phyloP scores from a whole-genome alignment of 805 yeast genomes.

The Candida succiphila region DNA sequence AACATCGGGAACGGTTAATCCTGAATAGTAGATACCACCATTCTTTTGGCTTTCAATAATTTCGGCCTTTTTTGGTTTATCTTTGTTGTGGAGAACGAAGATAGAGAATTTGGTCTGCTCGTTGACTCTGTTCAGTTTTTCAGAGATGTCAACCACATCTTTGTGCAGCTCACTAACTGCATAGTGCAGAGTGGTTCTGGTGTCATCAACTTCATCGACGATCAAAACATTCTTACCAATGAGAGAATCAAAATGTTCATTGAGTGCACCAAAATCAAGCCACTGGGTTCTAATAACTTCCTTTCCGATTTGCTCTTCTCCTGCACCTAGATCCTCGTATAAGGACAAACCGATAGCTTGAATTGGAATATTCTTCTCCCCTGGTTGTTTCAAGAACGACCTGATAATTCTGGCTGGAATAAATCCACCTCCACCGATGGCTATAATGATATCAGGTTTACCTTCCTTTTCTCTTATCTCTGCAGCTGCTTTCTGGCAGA shows the following conservation, averaged over 20 bases:
- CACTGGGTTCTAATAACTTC: conserved; percentile 86
- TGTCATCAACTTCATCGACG: conserved; percentile 88
- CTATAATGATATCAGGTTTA: conserved; percentile 48
- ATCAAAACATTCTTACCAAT: conserved; percentile 75
- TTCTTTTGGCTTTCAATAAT: conserved; percentile 54
- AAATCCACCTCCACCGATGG: conserved; percentile 69
- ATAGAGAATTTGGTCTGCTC: conserved; percentile 62
- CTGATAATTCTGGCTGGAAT: conserved; percentile 61
- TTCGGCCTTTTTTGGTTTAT: conserved; percentile 71
- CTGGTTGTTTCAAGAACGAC: conserved; percentile 48
- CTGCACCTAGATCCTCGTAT: conserved; percentile 46
- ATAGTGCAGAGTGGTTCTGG: conserved; percentile 82
- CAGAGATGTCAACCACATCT: conserved; percentile 53
- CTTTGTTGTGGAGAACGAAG: conserved; percentile 78
- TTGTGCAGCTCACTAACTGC: conserved; percentile 69
- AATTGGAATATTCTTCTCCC: conserved; percentile 58
- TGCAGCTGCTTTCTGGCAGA: conserved; percentile 48
- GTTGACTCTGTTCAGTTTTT: conserved; percentile 43
- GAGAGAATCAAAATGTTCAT: conserved; percentile 60
- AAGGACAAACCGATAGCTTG: conserved; percentile 62
- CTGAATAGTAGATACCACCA: conserved; percentile 61
- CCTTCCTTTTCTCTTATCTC: conserved; percentile 18
- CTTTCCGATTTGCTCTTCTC: conserved; percentile 50
- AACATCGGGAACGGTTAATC: conserved; percentile 61
- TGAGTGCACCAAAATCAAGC: conserved; percentile 72